A percentile compares a stretch with the other conserved stretches of the same genome.
phyloP scores from a whole-genome alignment of 129 eudicot genomes.

The Saussurea involucrata region DNA sequence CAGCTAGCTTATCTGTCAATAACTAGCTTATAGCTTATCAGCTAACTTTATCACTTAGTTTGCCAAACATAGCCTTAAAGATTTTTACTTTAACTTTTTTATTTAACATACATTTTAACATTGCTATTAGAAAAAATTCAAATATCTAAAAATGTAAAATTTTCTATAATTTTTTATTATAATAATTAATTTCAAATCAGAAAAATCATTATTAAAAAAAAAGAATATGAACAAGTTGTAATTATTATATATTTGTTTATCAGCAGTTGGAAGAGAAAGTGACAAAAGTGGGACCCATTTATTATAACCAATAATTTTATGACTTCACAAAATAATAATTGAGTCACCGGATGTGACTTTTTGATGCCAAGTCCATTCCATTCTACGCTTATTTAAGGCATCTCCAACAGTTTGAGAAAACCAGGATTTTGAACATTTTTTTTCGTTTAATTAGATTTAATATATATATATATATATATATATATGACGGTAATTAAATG shows the following conservation, averaged over 20 bases:
- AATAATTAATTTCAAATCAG: background rate
- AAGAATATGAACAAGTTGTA: background rate
- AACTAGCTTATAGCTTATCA: too few species aligned
- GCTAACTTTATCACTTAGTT: too few species aligned
- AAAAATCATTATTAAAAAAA: background rate
- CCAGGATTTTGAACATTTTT: too few species aligned
- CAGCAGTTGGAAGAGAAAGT: slow-evolving; percentile 1
- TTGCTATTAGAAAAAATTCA: background rate
- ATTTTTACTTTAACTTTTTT: too few species aligned
- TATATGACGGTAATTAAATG: too few species aligned
- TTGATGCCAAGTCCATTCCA: slow-evolving; percentile 2
- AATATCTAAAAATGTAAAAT: background rate
- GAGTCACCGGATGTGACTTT: slow-evolving; percentile 8
- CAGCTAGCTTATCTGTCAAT: too few species aligned
- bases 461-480: too few species aligned
- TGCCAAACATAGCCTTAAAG: too few species aligned
- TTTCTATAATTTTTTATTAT: background rate
- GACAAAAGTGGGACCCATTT: slow-evolving; percentile 23
- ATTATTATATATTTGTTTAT: background rate
- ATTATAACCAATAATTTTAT: slow-evolving; percentile 8
- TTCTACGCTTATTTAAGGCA: too few species aligned
- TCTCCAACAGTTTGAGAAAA: too few species aligned
- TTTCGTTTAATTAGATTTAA: too few species aligned
- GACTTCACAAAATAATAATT: slow-evolving; percentile 8
- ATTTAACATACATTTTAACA: too few species aligned